phyloP scores from a whole-genome alignment of 2,329 filamentous ascomycete species.

The Calonectria pseudoturangicola region DNA sequence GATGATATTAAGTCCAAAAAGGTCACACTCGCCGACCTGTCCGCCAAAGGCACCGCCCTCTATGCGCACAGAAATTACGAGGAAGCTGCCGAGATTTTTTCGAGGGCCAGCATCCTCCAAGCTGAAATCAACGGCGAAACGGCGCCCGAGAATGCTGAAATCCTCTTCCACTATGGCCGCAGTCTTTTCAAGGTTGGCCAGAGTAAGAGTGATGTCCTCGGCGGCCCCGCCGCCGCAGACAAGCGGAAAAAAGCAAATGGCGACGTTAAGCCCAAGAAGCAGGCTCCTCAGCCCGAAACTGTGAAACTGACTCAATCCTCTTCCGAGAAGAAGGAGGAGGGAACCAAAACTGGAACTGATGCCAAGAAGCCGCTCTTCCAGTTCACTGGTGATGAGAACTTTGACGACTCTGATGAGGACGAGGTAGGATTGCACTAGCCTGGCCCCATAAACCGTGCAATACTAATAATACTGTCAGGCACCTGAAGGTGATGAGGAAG shows the following conservation, averaged over 20 bases:
- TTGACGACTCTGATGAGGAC: slow-evolving; percentile 87
- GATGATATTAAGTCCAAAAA: slow-evolving; percentile 71
- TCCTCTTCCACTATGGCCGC: slow-evolving; percentile 95
- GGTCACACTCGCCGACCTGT: slow-evolving; percentile 84
- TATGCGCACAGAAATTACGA: slow-evolving; percentile 94
- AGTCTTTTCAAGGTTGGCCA: slow-evolving; percentile 96
- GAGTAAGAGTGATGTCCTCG: slow-evolving; percentile 94
- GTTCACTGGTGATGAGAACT: slow-evolving; percentile 95
- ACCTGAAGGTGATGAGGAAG: slow-evolving; percentile 64
- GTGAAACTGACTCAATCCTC: slow-evolving; percentile 68
- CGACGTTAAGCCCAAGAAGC: slow-evolving; percentile 61
- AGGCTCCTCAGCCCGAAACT: slow-evolving; percentile 60
- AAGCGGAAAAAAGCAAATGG: slow-evolving; percentile 62
- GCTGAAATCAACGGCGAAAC: slow-evolving; percentile 94
- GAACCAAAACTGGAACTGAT: slow-evolving; percentile 59
- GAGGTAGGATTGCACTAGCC: slow-evolving; percentile 61
- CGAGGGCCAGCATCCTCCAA: slow-evolving; percentile 91
- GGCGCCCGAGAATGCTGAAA: slow-evolving; percentile 91
- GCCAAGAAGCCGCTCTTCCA: slow-evolving; percentile 88
- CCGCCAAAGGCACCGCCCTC: slow-evolving; percentile 86
- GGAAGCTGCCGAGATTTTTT: slow-evolving; percentile 90
- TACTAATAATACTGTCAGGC: slow-evolving; percentile 44
- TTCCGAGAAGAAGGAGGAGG: slow-evolving; percentile 63
- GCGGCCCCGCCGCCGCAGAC: slow-evolving; percentile 82
- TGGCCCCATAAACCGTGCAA: not conserved